Evolutionary conservation across 2,329 filamentous ascomycete species (phyloP).

Genomic region (Macrophomina phaseolina): DNA sequence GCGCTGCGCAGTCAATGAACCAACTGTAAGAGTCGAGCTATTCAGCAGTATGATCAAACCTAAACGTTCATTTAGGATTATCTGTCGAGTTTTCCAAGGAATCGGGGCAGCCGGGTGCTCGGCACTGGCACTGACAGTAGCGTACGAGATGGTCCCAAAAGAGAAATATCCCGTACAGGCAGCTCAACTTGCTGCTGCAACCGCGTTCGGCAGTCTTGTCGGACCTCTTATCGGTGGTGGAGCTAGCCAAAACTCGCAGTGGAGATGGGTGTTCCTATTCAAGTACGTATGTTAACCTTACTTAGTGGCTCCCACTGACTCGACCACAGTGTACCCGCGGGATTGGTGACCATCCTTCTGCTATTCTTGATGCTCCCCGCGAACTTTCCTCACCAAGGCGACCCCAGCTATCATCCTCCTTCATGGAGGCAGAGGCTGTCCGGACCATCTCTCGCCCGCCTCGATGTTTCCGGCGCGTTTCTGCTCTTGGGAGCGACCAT

Average conservation of each 20-base stretch:
- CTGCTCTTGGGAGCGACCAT: slow-evolving; percentile 27
- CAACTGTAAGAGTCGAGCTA: slow-evolving; percentile 33
- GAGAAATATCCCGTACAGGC: slow-evolving; percentile 24
- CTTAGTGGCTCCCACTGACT: not conserved
- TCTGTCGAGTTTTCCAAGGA: slow-evolving; percentile 40
- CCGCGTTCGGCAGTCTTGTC: slow-evolving; percentile 17
- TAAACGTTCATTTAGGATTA: slow-evolving; percentile 32
- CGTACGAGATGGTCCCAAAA: slow-evolving; percentile 37
- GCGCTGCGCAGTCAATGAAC: slow-evolving; percentile 37
- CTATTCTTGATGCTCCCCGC: slow-evolving; percentile 27
- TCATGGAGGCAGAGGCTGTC: not conserved
- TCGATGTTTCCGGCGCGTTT: slow-evolving; percentile 21
- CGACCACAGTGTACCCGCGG: not conserved
- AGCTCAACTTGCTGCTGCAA: slow-evolving; percentile 19
- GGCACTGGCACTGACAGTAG: slow-evolving; percentile 35
- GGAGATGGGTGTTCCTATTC: slow-evolving; percentile 27
- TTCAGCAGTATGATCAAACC: not conserved
- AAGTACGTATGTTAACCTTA: slow-evolving; percentile 16
- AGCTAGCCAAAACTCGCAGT: slow-evolving; percentile 9
- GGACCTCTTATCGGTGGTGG: slow-evolving; percentile 28
- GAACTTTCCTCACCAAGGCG: slow-evolving; percentile 25
- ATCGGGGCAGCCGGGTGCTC: slow-evolving; percentile 39
- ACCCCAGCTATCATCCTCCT: not conserved
- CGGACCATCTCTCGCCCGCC: not conserved
- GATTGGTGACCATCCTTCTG: not conserved